Base-by-base conservation (phyloP, 768 basidiomycete species). In the Atractiella rhizophila region DNA sequence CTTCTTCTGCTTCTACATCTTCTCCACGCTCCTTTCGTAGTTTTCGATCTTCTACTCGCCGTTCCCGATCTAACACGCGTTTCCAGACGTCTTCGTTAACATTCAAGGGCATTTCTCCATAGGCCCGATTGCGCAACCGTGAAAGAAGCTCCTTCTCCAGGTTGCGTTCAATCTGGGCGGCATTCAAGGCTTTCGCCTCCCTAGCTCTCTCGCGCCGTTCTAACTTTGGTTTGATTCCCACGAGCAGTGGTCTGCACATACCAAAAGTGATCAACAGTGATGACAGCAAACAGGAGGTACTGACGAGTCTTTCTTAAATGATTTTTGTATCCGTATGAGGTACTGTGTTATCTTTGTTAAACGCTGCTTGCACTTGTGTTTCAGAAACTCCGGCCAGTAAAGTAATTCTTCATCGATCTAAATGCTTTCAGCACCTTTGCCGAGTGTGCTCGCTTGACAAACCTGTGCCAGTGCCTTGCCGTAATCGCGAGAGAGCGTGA, bases 291-390 rank as follows among this genome's bases (percentile, higher is more conserved):
- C 24, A n/a, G 15, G 35, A 28, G 21, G 20, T 18, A 46, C 51
- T 28, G 29, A 52, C 49, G 45, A 45, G 23, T 55, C 54, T 44
- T 53, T 46, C 29, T 45, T 47, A 35, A 48, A 51, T 46, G 88
- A 60, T 31, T 79, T 73, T 44, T 88, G 70, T 86, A 96, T 91
- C 65, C 91, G 86, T 59, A 96, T 94, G 48, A 98, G 70, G 56
- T 94, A 96, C 58, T 98, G 91, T 0, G 88, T 96, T 52, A 98
- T 94, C 64, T 96, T 98, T 10, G 91, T 98, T 24, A 94, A 68
- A 33, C 91, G 73, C 62, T 98, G 91, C 66, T 98, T 98, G 70
- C 91, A 96, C 63, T 94, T 96, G 65, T 94, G 91, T 40, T 85
- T 77, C 25, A 73, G 73, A 59, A 88, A 96, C 53, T 85, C 85